These are phyloP conservation scores for Herpotrichia juniperi DNA, from an alignment of 2,329 filamentous ascomycete genomes.

Conservation along the genomic window DNA sequence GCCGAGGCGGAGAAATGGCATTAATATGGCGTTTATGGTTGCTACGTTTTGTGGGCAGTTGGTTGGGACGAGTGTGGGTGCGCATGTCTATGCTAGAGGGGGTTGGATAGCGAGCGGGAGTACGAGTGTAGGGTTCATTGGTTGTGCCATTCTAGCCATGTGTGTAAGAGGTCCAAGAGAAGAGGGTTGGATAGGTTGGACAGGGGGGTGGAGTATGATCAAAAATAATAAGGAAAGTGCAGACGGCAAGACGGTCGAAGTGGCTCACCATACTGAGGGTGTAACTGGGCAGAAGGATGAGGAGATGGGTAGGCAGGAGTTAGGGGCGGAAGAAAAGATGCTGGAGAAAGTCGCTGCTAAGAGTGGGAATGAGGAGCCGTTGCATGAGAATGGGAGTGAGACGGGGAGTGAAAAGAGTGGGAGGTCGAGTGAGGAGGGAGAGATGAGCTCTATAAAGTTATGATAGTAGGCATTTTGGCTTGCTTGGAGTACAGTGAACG, in stretches of 20 bases:
- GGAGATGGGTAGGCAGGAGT: constrained; percentile 20
- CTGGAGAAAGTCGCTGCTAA: constrained; percentile 26
- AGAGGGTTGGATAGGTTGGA: constrained; percentile 65
- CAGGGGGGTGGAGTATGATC: constrained; percentile 60
- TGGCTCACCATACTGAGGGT: constrained; percentile 6
- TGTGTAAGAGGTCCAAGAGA: constrained; percentile 62
- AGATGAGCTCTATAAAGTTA: constrained; percentile 12
- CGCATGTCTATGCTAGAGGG: constrained; percentile 59
- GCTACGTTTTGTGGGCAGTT: constrained; percentile 76
- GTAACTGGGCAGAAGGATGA: neutral
- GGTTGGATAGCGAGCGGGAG: constrained; percentile 65
- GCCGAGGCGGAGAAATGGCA: constrained; percentile 72
- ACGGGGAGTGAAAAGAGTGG: constrained; percentile 4
- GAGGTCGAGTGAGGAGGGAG: constrained; percentile 12
- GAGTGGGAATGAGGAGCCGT: constrained; percentile 16
- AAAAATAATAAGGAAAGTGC: constrained; percentile 49
- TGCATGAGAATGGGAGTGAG: constrained; percentile 5
- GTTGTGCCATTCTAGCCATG: constrained; percentile 54
- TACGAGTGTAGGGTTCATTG: constrained; percentile 62
- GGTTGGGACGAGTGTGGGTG: constrained; percentile 64
- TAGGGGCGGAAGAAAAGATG: constrained; percentile 12
- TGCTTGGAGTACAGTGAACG: too few relatives aligned
- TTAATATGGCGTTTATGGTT: constrained; percentile 86
- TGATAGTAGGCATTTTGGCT: constrained; percentile 1
- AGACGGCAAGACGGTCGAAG: constrained; percentile 45